Conservation (phyloP, 2,329 filamentous ascomycete genomes). For the Ilyonectria robusta region DNA sequence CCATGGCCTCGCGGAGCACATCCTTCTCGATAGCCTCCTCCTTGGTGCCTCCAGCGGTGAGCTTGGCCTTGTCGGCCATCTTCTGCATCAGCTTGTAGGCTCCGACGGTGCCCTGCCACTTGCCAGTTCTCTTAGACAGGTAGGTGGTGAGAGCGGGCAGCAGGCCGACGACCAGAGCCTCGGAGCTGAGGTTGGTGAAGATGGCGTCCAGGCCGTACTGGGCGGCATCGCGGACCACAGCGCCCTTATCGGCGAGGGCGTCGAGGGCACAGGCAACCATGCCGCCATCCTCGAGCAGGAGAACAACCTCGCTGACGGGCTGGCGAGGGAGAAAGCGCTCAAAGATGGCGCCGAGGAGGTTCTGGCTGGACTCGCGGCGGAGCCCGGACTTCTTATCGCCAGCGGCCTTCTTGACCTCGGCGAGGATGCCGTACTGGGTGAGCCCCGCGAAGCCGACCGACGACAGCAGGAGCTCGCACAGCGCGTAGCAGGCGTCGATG, state of each 20-base stretch:
- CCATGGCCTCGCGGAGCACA: slow-evolving; percentile 90
- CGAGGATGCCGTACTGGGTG: slow-evolving; percentile 66
- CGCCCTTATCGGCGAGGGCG: slow-evolving; percentile 88
- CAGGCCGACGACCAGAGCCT: slow-evolving; percentile 86
- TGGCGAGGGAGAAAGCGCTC: slow-evolving; percentile 88
- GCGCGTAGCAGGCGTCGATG: slow-evolving; percentile 73
- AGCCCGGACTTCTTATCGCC: slow-evolving; percentile 93
- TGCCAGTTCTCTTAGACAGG: slow-evolving; percentile 86
- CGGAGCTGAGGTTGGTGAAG: slow-evolving; percentile 83
- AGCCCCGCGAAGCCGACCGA: slow-evolving; percentile 69
- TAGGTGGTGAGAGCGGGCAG: slow-evolving; percentile 83
- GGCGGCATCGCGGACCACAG: slow-evolving; percentile 89
- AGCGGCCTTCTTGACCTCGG: slow-evolving; percentile 79
- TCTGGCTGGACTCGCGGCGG: slow-evolving; percentile 91
- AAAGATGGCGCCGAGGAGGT: slow-evolving; percentile 92
- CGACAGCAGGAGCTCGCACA: slow-evolving; percentile 72
- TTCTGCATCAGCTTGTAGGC: slow-evolving; percentile 88
- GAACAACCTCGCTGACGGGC: slow-evolving; percentile 83
- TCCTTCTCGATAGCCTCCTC: slow-evolving; percentile 92
- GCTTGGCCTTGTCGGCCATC: slow-evolving; percentile 95
- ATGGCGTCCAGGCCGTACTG: slow-evolving; percentile 95
- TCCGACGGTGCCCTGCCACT: slow-evolving; percentile 97
- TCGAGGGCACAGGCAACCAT: slow-evolving; percentile 84
- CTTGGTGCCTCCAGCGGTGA: slow-evolving; percentile 81
- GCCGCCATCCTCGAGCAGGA: slow-evolving; percentile 85